phyloP scores from a whole-genome alignment of 306 rosid species.

The Gynostemma pentaphyllum region DNA sequence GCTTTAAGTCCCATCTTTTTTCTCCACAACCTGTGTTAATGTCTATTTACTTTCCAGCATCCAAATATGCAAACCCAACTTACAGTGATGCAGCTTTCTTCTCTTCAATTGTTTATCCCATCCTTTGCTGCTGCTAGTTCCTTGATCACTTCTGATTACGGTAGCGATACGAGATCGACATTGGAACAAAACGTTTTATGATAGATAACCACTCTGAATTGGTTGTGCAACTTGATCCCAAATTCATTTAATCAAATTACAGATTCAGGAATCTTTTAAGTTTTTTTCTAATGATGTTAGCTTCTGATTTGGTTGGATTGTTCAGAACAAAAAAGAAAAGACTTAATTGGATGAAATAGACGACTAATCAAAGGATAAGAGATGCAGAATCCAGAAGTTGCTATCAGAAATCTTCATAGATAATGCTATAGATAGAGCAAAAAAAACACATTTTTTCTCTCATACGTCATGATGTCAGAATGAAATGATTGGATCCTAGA shows the following conservation, averaged over 20 bases:
- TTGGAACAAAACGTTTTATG: constrained; percentile 57
- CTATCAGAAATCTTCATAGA: constrained; percentile 5
- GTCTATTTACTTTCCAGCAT: constrained; percentile 34
- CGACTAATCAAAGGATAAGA: constrained; percentile 2
- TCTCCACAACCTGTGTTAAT: neutral
- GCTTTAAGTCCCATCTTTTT: neutral
- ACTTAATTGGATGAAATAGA: neutral
- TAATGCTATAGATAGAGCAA: constrained; percentile 6
- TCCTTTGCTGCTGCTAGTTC: constrained; percentile 63
- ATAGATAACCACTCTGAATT: constrained; percentile 60
- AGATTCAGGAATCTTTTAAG: no score
- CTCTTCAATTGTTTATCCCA: constrained; percentile 37
- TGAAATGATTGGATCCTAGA: neutral
- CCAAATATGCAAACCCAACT: constrained; percentile 48
- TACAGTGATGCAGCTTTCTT: constrained; percentile 32
- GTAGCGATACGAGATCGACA: constrained; percentile 52
- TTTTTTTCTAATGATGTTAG: neutral
- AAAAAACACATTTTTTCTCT: neutral
- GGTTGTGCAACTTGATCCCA: no score
- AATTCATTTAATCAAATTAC: no score
- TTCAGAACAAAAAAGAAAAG: neutral
- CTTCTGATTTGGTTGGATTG: neutral
- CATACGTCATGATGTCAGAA: constrained; percentile 6
- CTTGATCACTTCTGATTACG: constrained; percentile 63
- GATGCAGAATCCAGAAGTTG: constrained; percentile 8